Base-by-base conservation (phyloP, 176 grass and related monocot genomes). In the Eleusine coracana region DNA sequence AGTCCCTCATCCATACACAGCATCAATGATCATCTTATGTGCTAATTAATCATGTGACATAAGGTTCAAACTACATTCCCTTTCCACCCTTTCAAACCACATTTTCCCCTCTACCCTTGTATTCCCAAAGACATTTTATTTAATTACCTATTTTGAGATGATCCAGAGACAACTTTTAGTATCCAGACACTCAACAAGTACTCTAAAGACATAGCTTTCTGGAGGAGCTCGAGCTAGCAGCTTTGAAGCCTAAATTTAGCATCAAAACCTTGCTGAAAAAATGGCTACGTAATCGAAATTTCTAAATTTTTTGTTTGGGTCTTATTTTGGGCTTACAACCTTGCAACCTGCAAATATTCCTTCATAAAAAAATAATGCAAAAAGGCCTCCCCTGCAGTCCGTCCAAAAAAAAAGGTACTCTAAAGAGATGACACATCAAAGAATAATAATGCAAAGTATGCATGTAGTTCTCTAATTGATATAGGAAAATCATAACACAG, bases 1-100 rank as follows among this genome's bases (percentile, higher is more conserved):
- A 31, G 45, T 36, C 7, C 54, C 54, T 65, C 54, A 45, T 18
- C 49, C 17, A 9, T 71, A 69, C 13, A 69, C 28, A 40, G 15
- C 14, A 72, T 23, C 59, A 37, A 58, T 36, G 27, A 29, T 66
- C 46, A 66, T 74, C 76, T 86, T 80, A 56, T 73, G 71, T 68
- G 1, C 64, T 16, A 39, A 80, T 51, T 55, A 80, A 69, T 68
- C 21, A 68, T 39, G 13, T 39, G 31, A n/a, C 3, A 14, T 51
- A 68, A 37, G 31, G 13, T 37, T 39, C 38, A 16, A 67, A 20
- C 28, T 44, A 49, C 17, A 11, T 37, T 63, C 17, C 25, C 28
- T 23, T 79, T 49, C 49, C 28, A 51, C 6, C 77, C 20, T 66
- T 78, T 51, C 3, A 79, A 31, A 37, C 51, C 31, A 34, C 31